Evolutionary conservation across 2,329 filamentous ascomycete species (phyloP).

Genomic region (Neofusicoccum cordaticola): DNA sequence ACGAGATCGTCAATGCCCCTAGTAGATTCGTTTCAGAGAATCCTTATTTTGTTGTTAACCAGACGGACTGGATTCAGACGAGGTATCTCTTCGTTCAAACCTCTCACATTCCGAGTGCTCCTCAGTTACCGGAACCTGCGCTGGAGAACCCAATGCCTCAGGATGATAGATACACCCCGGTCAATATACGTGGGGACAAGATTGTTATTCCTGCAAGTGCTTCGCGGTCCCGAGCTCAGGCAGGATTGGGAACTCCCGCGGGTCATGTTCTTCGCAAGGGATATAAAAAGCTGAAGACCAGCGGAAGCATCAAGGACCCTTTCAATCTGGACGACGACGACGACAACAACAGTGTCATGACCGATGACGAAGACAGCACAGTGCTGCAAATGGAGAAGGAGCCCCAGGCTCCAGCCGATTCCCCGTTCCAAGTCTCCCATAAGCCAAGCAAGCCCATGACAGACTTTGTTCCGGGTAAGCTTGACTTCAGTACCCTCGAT

Average conservation of each 20-base stretch:
- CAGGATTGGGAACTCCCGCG: neutral
- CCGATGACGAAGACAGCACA: constrained; percentile 46
- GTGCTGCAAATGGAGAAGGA: constrained; percentile 30
- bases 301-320: neutral
- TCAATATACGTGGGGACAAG: neutral
- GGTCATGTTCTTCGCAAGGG: neutral
- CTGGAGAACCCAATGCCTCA: neutral
- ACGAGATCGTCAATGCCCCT: constrained; percentile 79
- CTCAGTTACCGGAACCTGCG: neutral
- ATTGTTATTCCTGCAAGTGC: neutral
- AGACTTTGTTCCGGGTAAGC: constrained; percentile 65
- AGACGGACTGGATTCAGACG: constrained; percentile 85
- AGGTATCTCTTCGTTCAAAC: constrained; percentile 70
- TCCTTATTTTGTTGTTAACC: constrained; percentile 69
- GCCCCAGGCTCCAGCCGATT: neutral
- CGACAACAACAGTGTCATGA: constrained; percentile 48
- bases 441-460: constrained; percentile 37
- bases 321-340: constrained; percentile 30
- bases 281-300: constrained; percentile 1
- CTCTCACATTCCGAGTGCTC: neutral
- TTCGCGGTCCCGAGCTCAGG: neutral
- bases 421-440: constrained; percentile 16
- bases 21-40: constrained; percentile 53
- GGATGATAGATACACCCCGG: neutral
- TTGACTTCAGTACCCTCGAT: constrained; percentile 62